Conservation (phyloP, 768 basidiomycete genomes). For the Cyathus striatus region DNA sequence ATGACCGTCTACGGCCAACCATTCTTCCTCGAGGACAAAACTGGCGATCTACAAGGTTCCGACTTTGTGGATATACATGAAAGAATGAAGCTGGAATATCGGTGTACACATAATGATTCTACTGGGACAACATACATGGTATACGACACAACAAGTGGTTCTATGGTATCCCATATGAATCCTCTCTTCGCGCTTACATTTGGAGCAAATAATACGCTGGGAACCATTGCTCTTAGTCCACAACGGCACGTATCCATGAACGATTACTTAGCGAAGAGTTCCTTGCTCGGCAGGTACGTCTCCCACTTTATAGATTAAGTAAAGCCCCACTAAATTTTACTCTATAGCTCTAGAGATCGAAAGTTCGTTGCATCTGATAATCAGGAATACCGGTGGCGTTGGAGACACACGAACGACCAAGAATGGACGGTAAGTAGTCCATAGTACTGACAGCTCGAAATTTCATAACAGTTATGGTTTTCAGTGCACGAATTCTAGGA, state of each 20-base stretch:
- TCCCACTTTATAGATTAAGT: constrained; percentile 4
- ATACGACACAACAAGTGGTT: constrained; percentile 32
- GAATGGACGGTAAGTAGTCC: constrained; percentile 58
- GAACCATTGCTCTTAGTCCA: constrained; percentile 41
- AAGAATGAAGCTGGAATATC: constrained; percentile 46
- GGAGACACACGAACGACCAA: constrained; percentile 38
- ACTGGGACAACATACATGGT: constrained; percentile 47
- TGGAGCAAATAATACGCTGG: constrained; percentile 42
- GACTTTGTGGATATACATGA: constrained; percentile 65
- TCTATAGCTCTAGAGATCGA: constrained; percentile 34
- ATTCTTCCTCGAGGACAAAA: constrained; percentile 61
- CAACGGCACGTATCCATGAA: constrained; percentile 38
- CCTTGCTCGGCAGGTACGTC: constrained; percentile 36
- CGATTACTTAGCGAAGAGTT: constrained; percentile 43
- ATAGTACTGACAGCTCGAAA: not conserved
- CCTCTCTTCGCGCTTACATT: constrained; percentile 50
- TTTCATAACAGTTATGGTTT: constrained; percentile 1
- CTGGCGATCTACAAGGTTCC: constrained; percentile 46
- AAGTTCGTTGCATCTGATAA: constrained; percentile 58
- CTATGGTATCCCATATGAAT: constrained; percentile 13
- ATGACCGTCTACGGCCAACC: constrained; percentile 42
- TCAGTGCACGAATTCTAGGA: constrained; percentile 51
- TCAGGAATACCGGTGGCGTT: constrained; percentile 58
- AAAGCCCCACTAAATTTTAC: constrained; percentile 3
- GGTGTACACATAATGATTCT: constrained; percentile 38